These are phyloP conservation scores for Teratosphaeria zuluensis DNA, from an alignment of 2,329 filamentous ascomycete genomes.

Conservation along the genomic window DNA sequence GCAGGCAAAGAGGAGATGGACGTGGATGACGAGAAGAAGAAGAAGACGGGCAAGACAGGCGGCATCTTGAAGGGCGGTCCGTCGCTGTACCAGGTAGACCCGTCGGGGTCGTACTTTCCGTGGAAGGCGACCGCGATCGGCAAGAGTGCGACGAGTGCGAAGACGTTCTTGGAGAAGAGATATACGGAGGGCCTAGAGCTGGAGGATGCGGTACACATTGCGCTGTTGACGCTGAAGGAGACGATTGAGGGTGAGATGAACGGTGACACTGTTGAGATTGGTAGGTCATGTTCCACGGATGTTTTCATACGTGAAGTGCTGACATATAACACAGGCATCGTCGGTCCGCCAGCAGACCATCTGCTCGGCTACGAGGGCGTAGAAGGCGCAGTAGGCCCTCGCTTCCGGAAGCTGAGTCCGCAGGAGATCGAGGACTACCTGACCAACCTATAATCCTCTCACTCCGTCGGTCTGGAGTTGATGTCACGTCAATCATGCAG, in stretches of 20 bases:
- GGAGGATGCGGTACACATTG: conserved; percentile 97
- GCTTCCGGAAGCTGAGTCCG: conserved; percentile 89
- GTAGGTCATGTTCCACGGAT: conserved; percentile 41
- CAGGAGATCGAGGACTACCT: conserved; percentile 99
- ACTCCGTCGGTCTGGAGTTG: not conserved
- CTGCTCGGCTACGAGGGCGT: conserved; percentile 86
- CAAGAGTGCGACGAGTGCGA: conserved; percentile 95
- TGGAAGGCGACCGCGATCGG: conserved; percentile 99
- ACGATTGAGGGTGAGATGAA: conserved; percentile 52
- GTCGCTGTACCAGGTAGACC: conserved; percentile 97
- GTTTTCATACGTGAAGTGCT: not conserved
- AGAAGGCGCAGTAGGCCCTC: conserved; percentile 70
- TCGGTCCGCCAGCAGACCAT: conserved; percentile 87
- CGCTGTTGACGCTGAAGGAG: conserved; percentile 92
- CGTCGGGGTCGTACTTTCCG: conserved; percentile 96
- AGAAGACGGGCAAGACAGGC: conserved; percentile 75
- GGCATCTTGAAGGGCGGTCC: conserved; percentile 92
- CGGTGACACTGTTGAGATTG: conserved; percentile 37
- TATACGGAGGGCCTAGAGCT: conserved; percentile 96
- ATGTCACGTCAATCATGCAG: not conserved
- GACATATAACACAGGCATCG: conserved; percentile 56
- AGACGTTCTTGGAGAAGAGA: conserved; percentile 98
- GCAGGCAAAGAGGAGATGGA: conserved; percentile 37
- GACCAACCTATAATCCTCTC: conserved; percentile 73
- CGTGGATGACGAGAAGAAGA: conserved; percentile 53